A percentile compares a stretch with the other conserved stretches of the same genome.
These are phyloP conservation scores for Arctostaphylos glauca DNA, from an alignment of 148 eudicot genomes.

Conservation along the genomic window DNA sequence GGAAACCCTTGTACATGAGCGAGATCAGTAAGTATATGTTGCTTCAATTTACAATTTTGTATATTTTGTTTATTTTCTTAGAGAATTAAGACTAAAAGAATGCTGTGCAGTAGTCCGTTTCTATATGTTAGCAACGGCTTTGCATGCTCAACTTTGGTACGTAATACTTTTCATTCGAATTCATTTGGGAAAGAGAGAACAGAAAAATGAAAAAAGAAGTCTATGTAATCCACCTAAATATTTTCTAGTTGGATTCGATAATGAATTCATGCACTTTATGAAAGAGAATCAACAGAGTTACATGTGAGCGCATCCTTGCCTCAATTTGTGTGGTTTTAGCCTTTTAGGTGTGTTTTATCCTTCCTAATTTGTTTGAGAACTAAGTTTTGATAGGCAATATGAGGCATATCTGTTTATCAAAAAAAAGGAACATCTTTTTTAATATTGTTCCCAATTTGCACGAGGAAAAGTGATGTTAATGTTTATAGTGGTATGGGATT, in stretches of 20 bases:
- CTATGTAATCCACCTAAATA: not conserved
- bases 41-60: not conserved
- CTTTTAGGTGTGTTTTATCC: not conserved
- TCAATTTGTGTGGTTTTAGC: not conserved
- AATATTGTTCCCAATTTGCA: not conserved
- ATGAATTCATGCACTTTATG: too few relatives aligned
- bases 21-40: constrained; percentile 73
- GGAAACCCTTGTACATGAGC: constrained; percentile 94
- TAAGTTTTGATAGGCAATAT: not conserved
- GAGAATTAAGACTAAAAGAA: not conserved
- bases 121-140: not conserved
- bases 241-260: not conserved
- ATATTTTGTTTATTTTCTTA: not conserved
- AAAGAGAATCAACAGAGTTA: not conserved
- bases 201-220: not conserved
- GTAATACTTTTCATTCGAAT: not conserved
- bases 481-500: not conserved
- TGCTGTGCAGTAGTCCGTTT: not conserved
- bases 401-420: not conserved
- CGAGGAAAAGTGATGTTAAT: not conserved
- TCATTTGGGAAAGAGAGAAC: not conserved
- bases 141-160: not conserved
- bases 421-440: not conserved
- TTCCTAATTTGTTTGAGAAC: not conserved
- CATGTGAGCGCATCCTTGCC: not conserved